Percentiles rank a stretch among this genome's conserved stretches.
Conservation (phyloP, 495 filamentous ascomycete species). For the Emericellopsis terricola region DNA sequence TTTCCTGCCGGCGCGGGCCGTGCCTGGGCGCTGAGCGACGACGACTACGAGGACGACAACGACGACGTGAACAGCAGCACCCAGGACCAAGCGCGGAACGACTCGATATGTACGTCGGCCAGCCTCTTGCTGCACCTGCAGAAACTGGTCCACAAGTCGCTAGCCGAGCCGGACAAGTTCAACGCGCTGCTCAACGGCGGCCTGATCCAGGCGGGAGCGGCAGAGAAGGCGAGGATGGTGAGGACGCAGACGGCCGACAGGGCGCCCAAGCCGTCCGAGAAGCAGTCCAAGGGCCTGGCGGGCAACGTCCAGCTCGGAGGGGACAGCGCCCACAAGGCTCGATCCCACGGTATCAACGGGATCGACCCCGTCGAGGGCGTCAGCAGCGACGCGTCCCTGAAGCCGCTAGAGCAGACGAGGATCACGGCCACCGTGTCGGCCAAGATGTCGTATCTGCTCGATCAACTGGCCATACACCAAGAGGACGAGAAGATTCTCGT, state of each 20-base stretch:
- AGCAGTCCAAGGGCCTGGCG: conserved; percentile 9
- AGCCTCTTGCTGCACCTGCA: conserved; percentile 20
- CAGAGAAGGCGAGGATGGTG: conserved; percentile 12
- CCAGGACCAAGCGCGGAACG: too few relatives aligned
- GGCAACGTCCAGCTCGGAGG: conserved; percentile 21
- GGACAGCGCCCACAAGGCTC: conserved; percentile 9
- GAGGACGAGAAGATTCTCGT: conserved; percentile 69
- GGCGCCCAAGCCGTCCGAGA: conserved; percentile 2
- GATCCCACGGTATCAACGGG: conserved; percentile 8
- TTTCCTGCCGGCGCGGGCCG: conserved; percentile 36
- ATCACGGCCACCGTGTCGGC: conserved; percentile 69
- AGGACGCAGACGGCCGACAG: conserved; percentile 2
- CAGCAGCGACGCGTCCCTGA: conserved; percentile 9
- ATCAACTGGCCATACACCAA: conserved; percentile 47
- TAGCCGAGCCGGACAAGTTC: not conserved
- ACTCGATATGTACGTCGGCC: conserved; percentile 21
- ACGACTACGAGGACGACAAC: conserved; percentile 2
- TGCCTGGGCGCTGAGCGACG: conserved; percentile 45
- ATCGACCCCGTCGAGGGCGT: not conserved
- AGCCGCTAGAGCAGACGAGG: conserved; percentile 38
- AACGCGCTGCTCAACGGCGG: conserved; percentile 16
- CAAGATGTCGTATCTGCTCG: conserved; percentile 75
- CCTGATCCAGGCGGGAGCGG: conserved; percentile 14
- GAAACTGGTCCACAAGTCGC: conserved; percentile 11
- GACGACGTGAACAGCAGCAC: too few relatives aligned